Percentiles rank a stretch among this genome's conserved stretches.
Conservation (phyloP, 169 alveolate genomes). For the Plasmodium inui region DNA sequence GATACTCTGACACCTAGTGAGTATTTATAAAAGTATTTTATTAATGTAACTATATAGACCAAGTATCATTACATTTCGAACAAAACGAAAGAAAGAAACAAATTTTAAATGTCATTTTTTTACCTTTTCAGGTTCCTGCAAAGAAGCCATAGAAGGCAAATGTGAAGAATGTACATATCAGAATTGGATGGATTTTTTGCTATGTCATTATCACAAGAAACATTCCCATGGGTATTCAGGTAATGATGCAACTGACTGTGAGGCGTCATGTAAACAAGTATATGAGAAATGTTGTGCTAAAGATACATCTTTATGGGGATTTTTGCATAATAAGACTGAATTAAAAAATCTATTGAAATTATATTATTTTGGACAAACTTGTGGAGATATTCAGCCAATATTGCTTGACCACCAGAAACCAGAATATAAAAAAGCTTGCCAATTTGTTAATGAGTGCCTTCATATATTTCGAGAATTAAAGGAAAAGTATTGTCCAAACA, state of each 20-base stretch:
- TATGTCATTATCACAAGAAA: background rate
- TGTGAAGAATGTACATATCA: background rate
- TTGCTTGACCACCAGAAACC: background rate
- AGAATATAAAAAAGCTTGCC: background rate
- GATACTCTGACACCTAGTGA: background rate
- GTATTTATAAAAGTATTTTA: background rate
- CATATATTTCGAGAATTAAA: background rate
- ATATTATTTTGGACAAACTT: background rate
- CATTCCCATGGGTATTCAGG: background rate
- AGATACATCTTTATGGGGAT: no score
- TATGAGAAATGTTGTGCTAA: background rate
- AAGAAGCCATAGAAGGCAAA: no score
- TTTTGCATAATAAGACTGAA: background rate
- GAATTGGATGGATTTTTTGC: background rate
- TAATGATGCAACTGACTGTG: background rate
- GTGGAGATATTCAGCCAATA: background rate
- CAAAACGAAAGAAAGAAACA: background rate
- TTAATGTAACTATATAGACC: background rate
- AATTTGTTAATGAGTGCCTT: background rate
- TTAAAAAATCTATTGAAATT: background rate
- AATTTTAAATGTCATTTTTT: background rate
- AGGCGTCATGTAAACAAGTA: background rate
- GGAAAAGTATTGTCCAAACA: background rate
- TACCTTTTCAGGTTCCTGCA: background rate
- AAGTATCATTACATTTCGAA: background rate